Evolutionary conservation across 345 rosid species (phyloP), one percentile per base, ranked within the genome.

Genomic region (Combretum micranthum): DNA sequence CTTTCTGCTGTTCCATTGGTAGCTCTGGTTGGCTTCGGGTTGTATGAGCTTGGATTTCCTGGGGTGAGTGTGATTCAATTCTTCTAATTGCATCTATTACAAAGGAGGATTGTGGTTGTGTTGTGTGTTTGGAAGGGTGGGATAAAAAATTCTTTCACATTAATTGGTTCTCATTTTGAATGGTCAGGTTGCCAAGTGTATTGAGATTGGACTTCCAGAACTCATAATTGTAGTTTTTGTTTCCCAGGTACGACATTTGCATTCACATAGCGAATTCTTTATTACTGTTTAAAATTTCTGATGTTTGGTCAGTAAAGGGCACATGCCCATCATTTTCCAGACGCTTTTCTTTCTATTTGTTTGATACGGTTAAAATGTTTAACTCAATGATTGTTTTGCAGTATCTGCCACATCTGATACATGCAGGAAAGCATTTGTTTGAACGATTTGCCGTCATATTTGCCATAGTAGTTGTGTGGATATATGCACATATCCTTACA

Each of bases 141-240:
- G 39, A 4, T 1, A 32, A 32, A 32, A 32, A 32, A 32, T 32
- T 32, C 9, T 4, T 7, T 32, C 39, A 32, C 9, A 1, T 32
- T 32, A 7, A 32, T 4, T 32, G 9, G 39, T 32, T 32, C 48
- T 47, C 50, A 53, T 18, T 48, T 56, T 26, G 64, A 44, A 21
- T 52, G 22, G 52, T 39, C 80, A 94, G 99, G 88, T 94, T 53
- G 97, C 97, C 66, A 85, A 82, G 64, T 94, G 99, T 67, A 77
- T 93, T 72, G 99, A 93, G 80, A 89, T 93, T 73, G 99, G 97
- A 56, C 80, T 93, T 20, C 99, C 99, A 17, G 77, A 81, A 65
- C 90, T 94, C 47, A 54, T 90, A 68, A 74, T 94, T 61, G 47
- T 94, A 58, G 80, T 94, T 47, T 73, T 94, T 64, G 50, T 90